Base-by-base conservation (phyloP, 352 stramenopile species). In the Bremia lactucae region DNA sequence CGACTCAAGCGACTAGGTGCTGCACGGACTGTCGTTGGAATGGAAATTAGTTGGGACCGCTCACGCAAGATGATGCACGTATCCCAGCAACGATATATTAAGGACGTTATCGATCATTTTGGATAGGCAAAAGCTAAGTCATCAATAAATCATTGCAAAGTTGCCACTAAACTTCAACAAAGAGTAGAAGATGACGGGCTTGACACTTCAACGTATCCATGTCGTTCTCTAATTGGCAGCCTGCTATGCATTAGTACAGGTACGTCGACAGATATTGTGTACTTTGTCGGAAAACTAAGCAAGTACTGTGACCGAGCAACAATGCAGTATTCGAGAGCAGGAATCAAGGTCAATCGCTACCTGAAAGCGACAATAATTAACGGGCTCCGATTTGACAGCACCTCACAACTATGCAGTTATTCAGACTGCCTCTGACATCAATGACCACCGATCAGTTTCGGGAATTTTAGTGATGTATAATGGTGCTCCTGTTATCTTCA, bases 331-430 rank as follows among this genome's bases (percentile, higher is more conserved):
- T 65, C 42, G 57, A 49, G 55, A n/a, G 51, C 48, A 36, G 44
- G 57, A 10, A 44, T 65, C 37, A 25, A 47, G 1, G 31, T 60
- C 4, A 22, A 62, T 7, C 56, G 54, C 9, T 67, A 64, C 42
- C 28, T 61, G 16, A 52, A 62, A n/a, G 9, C 39, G 25, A 46
- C 39, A 16, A 5, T 21, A 10, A 28, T 2, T 21, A 9, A 28
- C 9, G 34, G 18, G 5, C 34, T 40, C 18, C 34, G 20, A n/a
- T 40, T 28, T 4, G 20, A 40, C 19, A 28, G 34, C 8, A 16
- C 7, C 22, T 18, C 6, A 16, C 34, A 15, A 16, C 33, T 24
- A 22, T 14, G 19, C 20, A 28, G 34, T 18, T 40, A 38, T 40
- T 40, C 18, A 10, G 45, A 61, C 25, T 40, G 45, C n/a, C 37